phyloP scores from a whole-genome alignment of 225 moss, liverwort and hornwort genomes.

The Polytrichum formosum region DNA sequence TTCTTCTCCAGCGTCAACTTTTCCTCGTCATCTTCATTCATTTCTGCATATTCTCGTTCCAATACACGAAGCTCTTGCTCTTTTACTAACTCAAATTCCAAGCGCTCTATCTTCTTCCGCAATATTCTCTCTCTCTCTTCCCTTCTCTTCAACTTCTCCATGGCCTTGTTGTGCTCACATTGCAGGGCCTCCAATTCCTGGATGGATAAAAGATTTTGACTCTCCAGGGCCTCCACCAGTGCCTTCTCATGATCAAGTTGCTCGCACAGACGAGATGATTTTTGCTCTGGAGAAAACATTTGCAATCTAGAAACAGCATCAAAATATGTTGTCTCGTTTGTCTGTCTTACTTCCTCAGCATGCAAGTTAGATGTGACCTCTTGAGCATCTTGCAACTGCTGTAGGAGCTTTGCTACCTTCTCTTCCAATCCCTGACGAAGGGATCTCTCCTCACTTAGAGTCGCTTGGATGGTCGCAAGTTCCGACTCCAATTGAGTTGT shows the following conservation, averaged over 20 bases:
- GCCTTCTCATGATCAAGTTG: slow-evolving; percentile 50
- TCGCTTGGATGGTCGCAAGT: slow-evolving; percentile 8
- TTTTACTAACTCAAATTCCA: slow-evolving; percentile 32
- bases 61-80: slow-evolving; percentile 51
- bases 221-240: slow-evolving; percentile 74
- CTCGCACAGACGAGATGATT: slow-evolving; percentile 29
- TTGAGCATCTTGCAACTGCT: slow-evolving; percentile 52
- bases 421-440: slow-evolving; percentile 30
- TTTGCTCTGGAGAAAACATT: slow-evolving; percentile 41
- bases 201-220: slow-evolving; percentile 65
- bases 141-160: slow-evolving; percentile 55
- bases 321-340: slow-evolving; percentile 47
- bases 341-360: slow-evolving; percentile 50
- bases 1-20: slow-evolving; percentile 50
- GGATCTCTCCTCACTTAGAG: slow-evolving; percentile 28
- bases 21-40: slow-evolving; percentile 48
- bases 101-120: slow-evolving; percentile 39
- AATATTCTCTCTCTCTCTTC: slow-evolving; percentile 55
- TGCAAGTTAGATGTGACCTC: slow-evolving; percentile 29
- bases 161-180: slow-evolving; percentile 48
- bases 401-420: slow-evolving; percentile 34
- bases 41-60: slow-evolving; percentile 34
- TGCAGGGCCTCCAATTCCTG: slow-evolving; percentile 71
- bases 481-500: slow-evolving; percentile 9
- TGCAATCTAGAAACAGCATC: slow-evolving; percentile 50